A percentile compares a stretch with the other conserved stretches of the same genome.
Conservation (phyloP, 2,329 filamentous ascomycete species). For the Didymella lethalis region DNA sequence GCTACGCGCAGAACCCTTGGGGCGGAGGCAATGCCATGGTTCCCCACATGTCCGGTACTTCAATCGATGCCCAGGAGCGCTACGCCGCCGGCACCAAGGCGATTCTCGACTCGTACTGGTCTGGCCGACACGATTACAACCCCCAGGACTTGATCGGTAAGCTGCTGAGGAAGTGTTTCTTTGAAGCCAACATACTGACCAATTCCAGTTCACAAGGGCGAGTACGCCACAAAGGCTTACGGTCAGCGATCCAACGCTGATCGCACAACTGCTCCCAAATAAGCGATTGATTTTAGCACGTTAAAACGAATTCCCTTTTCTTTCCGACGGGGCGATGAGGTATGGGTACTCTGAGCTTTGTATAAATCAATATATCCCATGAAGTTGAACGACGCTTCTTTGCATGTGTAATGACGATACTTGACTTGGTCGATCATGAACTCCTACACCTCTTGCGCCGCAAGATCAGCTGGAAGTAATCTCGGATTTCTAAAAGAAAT, state of each 20-base stretch:
- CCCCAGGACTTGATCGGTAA: slow-evolving; percentile 80
- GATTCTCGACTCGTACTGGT: slow-evolving; percentile 91
- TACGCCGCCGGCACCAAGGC: slow-evolving; percentile 88
- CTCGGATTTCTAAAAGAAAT: no score
- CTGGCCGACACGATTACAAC: slow-evolving; percentile 85
- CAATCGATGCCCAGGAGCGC: slow-evolving; percentile 87
- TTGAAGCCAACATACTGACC: no score
- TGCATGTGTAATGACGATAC: background rate
- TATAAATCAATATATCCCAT: slow-evolving; percentile 38
- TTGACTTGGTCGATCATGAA: no score
- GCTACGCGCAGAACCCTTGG: slow-evolving; percentile 91
- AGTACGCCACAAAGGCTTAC: slow-evolving; percentile 95
- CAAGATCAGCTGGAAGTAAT: no score
- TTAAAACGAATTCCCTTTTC: slow-evolving; percentile 33
- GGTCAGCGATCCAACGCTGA: slow-evolving; percentile 69
- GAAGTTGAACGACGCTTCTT: slow-evolving; percentile 10
- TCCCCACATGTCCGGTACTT: slow-evolving; percentile 98
- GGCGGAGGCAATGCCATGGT: slow-evolving; percentile 99
- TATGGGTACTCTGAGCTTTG: slow-evolving; percentile 28
- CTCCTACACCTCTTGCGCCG: no score
- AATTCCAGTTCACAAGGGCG: slow-evolving; percentile 72
- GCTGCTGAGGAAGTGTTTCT: no score
- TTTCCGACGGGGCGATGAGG: slow-evolving; percentile 20
- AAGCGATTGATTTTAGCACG: slow-evolving; percentile 26
- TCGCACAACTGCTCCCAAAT: slow-evolving; percentile 25